Percentiles rank a stretch among this genome's conserved stretches.
Evolutionary conservation across 768 basidiomycete genomes (phyloP).

Genomic region (Asterophora parasitica): DNA sequence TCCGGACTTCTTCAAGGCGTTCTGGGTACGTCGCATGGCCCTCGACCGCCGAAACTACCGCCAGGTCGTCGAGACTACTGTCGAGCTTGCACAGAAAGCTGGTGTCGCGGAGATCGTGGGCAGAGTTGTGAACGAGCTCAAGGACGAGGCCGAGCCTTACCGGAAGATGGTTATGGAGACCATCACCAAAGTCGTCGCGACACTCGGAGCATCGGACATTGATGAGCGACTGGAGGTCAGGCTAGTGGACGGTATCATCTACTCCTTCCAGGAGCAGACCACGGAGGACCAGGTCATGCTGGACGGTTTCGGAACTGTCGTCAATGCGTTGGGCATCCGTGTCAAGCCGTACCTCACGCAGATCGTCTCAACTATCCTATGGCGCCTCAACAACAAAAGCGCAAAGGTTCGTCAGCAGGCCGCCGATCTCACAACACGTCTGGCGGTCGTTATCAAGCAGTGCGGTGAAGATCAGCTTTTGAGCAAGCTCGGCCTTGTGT

Average conservation of each 20-base stretch:
- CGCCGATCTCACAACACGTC: constrained; percentile 93
- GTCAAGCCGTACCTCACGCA: constrained; percentile 99
- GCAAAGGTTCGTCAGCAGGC: constrained; percentile 99
- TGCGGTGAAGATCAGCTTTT: constrained; percentile 95
- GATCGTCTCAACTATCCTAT: constrained; percentile 97
- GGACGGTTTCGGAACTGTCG: constrained; percentile 96
- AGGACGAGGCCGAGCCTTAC: constrained; percentile 87
- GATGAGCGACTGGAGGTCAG: constrained; percentile 93
- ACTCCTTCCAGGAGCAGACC: constrained; percentile 99
- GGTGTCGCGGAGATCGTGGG: constrained; percentile 97
- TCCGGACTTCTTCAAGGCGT: constrained; percentile 98
- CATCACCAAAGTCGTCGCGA: constrained; percentile 92
- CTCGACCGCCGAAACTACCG: constrained; percentile 93
- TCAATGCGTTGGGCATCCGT: constrained; percentile 92
- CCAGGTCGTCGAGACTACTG: constrained; percentile 97
- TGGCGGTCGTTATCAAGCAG: constrained; percentile 98
- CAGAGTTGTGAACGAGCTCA: constrained; percentile 81
- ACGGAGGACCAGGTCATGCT: constrained; percentile 99
- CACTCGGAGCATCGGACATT: constrained; percentile 94
- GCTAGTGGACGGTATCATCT: constrained; percentile 97
- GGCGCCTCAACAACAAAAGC: constrained; percentile 99
- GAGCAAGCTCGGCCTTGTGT: constrained; percentile 92
- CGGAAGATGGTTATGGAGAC: constrained; percentile 99
- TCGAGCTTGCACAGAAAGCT: constrained; percentile 95
- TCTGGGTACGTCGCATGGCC: constrained; percentile 99